phyloP scores from a whole-genome alignment of 371 early-diverging fungal species.

The Mycotypha africana region DNA sequence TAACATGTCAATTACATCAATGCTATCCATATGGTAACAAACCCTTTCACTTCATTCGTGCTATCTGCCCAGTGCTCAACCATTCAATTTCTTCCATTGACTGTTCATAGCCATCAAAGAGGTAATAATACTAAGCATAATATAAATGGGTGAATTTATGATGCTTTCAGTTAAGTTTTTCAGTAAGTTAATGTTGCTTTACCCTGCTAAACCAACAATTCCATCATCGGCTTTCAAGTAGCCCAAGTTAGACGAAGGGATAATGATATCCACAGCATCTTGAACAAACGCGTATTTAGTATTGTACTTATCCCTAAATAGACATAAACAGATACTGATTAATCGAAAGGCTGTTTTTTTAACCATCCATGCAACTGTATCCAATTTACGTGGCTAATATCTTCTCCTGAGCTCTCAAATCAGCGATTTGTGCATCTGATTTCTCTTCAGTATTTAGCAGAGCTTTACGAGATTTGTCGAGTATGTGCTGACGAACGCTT shows the following conservation, averaged over 20 bases:
- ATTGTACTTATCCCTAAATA: conserved; percentile 42
- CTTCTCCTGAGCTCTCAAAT: conserved; percentile 24
- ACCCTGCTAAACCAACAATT: conserved; percentile 64
- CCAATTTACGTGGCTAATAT: conserved; percentile 38
- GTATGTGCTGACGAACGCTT: conserved; percentile 29
- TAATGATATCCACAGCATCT: conserved; percentile 58
- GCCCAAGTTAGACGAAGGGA: conserved; percentile 57
- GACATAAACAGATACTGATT: background rate
- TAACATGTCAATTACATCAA: no score
- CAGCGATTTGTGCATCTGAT: conserved; percentile 13
- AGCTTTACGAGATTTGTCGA: conserved; percentile 30
- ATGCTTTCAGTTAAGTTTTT: no score
- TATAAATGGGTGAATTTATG: no score
- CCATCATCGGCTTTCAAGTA: conserved; percentile 57
- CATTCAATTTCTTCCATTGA: conserved; percentile 38
- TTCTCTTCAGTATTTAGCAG: conserved; percentile 16
- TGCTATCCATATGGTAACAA: no score
- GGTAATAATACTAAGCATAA: conserved; percentile 34
- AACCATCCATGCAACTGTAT: background rate
- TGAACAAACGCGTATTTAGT: conserved; percentile 51
- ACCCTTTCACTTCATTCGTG: no score
- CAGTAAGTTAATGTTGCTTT: conserved; percentile 9
- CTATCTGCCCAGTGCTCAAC: no score
- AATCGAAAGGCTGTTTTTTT: background rate
- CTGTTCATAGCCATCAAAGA: conserved; percentile 42